phyloP scores from a whole-genome alignment of 176 grass and related monocot genomes.

The Otatea glauca region DNA sequence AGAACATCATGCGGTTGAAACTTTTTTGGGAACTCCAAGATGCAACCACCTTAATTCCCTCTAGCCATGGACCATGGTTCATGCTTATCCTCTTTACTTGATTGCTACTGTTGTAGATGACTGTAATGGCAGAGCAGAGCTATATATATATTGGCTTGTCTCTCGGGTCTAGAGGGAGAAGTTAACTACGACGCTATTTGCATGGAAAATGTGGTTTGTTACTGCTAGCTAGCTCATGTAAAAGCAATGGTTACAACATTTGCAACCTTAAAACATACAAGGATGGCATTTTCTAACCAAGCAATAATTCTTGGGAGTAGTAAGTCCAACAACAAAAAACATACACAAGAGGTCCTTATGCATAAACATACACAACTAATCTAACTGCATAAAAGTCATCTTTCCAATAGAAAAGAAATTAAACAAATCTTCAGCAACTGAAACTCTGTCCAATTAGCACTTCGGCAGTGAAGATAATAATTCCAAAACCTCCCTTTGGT shows the following conservation, averaged over 20 bases:
- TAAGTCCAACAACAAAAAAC: background rate
- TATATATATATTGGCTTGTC: too few species aligned
- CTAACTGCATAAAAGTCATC: background rate
- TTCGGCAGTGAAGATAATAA: background rate
- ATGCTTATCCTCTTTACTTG: background rate
- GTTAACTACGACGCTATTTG: background rate
- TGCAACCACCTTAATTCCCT: background rate
- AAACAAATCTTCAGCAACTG: background rate
- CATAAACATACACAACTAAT: background rate
- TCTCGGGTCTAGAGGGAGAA: too few species aligned
- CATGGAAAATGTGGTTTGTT: background rate
- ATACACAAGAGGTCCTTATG: background rate
- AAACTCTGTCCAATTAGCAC: background rate
- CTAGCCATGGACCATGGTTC: background rate
- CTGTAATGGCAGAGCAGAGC: too few species aligned
- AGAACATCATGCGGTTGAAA: background rate
- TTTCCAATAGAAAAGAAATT: background rate
- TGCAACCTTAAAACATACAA: background rate
- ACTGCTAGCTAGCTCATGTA: background rate
- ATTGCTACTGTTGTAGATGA: background rate
- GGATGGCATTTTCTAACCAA: background rate
- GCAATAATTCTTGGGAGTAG: background rate
- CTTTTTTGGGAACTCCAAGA: background rate
- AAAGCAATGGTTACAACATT: background rate
- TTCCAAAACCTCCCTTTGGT: background rate